phyloP scores from a whole-genome alignment of 495 filamentous ascomycete species.

The Trichodelitschia bisporula region DNA sequence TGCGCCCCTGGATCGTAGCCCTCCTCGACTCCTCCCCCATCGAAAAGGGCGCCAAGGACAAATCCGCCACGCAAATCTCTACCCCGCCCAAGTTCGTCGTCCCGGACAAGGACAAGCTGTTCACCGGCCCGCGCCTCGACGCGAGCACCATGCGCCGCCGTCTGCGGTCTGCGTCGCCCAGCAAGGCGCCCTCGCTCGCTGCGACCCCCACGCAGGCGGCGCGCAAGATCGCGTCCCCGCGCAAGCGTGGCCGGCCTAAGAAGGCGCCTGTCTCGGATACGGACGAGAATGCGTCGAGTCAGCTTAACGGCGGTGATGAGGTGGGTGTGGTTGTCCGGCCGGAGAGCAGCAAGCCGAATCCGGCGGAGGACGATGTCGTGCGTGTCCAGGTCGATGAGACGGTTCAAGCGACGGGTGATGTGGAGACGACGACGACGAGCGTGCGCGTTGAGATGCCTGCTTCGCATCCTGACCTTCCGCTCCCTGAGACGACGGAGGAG shows the following conservation, averaged over 20 bases:
- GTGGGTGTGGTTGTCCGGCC: slow-evolving; percentile 10
- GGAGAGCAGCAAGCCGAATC: slow-evolving; percentile 14
- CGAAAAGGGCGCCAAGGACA: slow-evolving; percentile 23
- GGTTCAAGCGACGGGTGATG: slow-evolving; percentile 27
- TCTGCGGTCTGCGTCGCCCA: slow-evolving; percentile 33
- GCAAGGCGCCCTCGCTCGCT: slow-evolving; percentile 21
- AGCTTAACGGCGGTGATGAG: slow-evolving; percentile 24
- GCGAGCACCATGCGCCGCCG: slow-evolving; percentile 15
- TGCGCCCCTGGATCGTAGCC: slow-evolving; percentile 70
- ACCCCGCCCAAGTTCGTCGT: slow-evolving; percentile 19
- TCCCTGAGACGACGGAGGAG: slow-evolving; percentile 45
- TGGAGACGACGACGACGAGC: slow-evolving; percentile 42
- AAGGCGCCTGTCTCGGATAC: slow-evolving; percentile 26
- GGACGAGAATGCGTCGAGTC: slow-evolving; percentile 11
- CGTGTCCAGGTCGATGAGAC: slow-evolving; percentile 40
- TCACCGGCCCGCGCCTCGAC: slow-evolving; percentile 20
- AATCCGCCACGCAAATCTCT: slow-evolving; percentile 16
- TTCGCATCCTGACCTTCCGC: slow-evolving; percentile 36
- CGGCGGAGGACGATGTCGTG: slow-evolving; percentile 18
- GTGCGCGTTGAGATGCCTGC: slow-evolving; percentile 57
- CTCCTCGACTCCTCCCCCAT: slow-evolving; percentile 61
- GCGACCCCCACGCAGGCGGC: slow-evolving; percentile 34
- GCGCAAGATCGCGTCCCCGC: neutral
- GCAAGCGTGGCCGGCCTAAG: slow-evolving; percentile 23
- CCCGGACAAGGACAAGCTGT: slow-evolving; percentile 16